Evolutionary conservation across 2,329 filamentous ascomycete species (phyloP).

Genomic region (Huntiella bhutanensis): DNA sequence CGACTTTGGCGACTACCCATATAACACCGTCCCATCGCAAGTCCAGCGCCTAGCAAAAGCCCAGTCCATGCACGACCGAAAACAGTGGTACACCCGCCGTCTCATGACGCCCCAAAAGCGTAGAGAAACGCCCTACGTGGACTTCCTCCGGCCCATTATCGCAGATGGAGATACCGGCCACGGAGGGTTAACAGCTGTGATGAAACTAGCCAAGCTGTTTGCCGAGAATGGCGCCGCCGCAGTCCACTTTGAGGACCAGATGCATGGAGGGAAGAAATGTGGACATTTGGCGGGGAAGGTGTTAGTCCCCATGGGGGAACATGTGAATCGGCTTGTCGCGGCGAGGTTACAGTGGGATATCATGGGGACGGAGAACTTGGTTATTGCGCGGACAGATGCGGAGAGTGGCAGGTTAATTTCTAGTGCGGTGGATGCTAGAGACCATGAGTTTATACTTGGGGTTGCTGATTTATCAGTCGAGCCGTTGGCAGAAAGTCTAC

Average conservation of each 20-base stretch:
- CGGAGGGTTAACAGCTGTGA: slow-evolving; percentile 75
- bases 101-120: slow-evolving; percentile 60
- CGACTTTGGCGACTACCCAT: slow-evolving; percentile 96
- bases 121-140: slow-evolving; percentile 58
- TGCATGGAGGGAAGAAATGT: slow-evolving; percentile 96
- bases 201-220: slow-evolving; percentile 94
- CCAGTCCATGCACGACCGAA: slow-evolving; percentile 90
- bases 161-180: slow-evolving; percentile 95
- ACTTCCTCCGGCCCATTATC: slow-evolving; percentile 87
- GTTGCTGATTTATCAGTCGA: slow-evolving; percentile 55
- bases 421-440: slow-evolving; percentile 78
- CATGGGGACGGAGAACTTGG: slow-evolving; percentile 87
- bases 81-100: slow-evolving; percentile 73
- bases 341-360: slow-evolving; percentile 95
- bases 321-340: slow-evolving; percentile 86
- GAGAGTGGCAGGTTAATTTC: slow-evolving; percentile 83
- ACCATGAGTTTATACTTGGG: slow-evolving; percentile 93
- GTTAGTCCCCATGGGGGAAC: slow-evolving; percentile 78
- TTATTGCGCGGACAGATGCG: slow-evolving; percentile 88
- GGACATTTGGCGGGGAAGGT: slow-evolving; percentile 94
- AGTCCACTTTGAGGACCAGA: slow-evolving; percentile 94
- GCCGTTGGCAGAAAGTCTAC: slow-evolving; percentile 72
- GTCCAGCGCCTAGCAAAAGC: slow-evolving; percentile 93
- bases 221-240: slow-evolving; percentile 91
- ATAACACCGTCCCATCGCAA: slow-evolving; percentile 97